phyloP scores from a whole-genome alignment of 2,329 filamentous ascomycete species.

The Aspergillus tubingensis region DNA sequence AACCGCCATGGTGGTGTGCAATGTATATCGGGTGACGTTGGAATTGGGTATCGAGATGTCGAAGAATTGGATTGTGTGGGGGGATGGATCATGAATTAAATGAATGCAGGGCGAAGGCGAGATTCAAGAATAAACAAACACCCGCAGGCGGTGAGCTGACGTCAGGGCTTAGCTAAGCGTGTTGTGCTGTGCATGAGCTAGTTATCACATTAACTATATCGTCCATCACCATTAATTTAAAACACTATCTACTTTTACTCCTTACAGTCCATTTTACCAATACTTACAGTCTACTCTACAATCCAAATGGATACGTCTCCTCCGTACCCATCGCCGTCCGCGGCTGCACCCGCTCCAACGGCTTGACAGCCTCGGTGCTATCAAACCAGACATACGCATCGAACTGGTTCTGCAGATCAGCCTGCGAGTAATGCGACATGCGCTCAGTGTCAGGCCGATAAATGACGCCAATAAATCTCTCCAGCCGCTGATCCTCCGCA shows the following conservation, averaged over 20 bases:
- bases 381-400: conserved; percentile 57
- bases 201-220: too few species aligned
- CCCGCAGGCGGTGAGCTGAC: conserved; percentile 20
- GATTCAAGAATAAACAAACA: conserved; percentile 19
- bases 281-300: conserved; percentile 31
- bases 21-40: background rate
- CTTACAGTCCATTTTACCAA: background rate
- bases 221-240: too few species aligned
- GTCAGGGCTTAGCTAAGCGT: conserved; percentile 8
- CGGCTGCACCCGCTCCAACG: conserved; percentile 51
- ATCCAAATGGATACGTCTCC: conserved; percentile 57
- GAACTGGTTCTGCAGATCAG: conserved; percentile 51
- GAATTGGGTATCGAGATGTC: background rate
- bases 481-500: conserved; percentile 40
- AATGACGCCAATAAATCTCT: conserved; percentile 58
- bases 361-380: conserved; percentile 46
- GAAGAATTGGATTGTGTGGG: background rate
- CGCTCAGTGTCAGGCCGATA: conserved; percentile 54
- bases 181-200: background rate
- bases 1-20: conserved; percentile 34
- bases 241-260: background rate
- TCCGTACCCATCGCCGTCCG: conserved; percentile 43
- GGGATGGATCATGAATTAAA: background rate
- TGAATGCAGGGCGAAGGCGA: conserved; percentile 5
- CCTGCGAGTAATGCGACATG: conserved; percentile 52